These are phyloP conservation scores for Zymoseptoria pseudotritici DNA, from an alignment of 2,329 filamentous ascomycete species.

Conservation along the genomic window DNA sequence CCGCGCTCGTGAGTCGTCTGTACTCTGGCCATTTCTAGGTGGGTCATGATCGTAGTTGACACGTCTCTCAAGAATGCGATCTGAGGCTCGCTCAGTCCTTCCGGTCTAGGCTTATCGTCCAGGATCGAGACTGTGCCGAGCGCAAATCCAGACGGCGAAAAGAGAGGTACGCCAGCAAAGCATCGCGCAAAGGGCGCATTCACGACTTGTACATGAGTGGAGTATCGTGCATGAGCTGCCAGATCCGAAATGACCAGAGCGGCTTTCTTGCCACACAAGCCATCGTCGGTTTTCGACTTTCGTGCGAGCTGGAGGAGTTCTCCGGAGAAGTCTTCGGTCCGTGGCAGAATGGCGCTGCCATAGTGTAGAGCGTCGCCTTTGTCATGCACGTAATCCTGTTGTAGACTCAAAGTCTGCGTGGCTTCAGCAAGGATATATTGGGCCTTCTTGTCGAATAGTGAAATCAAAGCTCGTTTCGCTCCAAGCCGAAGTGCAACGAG, in stretches of 20 bases:
- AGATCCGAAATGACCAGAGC: slow-evolving; percentile 23
- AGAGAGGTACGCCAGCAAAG: slow-evolving; percentile 55
- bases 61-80: slow-evolving; percentile 51
- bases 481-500: slow-evolving; percentile 32
- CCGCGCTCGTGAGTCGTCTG: slow-evolving; percentile 46
- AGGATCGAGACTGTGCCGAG: slow-evolving; percentile 56
- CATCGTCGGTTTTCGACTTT: background rate
- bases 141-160: slow-evolving; percentile 48
- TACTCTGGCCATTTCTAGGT: slow-evolving; percentile 51
- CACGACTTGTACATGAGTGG: slow-evolving; percentile 19
- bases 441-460: slow-evolving; percentile 41
- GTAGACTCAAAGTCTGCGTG: slow-evolving; percentile 34
- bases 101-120: slow-evolving; percentile 46
- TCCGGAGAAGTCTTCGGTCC: slow-evolving; percentile 30
- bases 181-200: slow-evolving; percentile 33
- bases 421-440: slow-evolving; percentile 47
- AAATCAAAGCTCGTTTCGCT: slow-evolving; percentile 32
- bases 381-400: slow-evolving; percentile 29
- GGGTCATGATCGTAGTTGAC: slow-evolving; percentile 50
- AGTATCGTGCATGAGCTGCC: slow-evolving; percentile 14
- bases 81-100: slow-evolving; percentile 44
- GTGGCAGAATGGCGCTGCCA: slow-evolving; percentile 30
- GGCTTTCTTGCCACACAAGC: slow-evolving; percentile 21
- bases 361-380: slow-evolving; percentile 25
- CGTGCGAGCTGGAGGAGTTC: slow-evolving; percentile 21